Base-by-base conservation (phyloP, 2,329 filamentous ascomycete species). In the Cyclaneusma minus region DNA sequence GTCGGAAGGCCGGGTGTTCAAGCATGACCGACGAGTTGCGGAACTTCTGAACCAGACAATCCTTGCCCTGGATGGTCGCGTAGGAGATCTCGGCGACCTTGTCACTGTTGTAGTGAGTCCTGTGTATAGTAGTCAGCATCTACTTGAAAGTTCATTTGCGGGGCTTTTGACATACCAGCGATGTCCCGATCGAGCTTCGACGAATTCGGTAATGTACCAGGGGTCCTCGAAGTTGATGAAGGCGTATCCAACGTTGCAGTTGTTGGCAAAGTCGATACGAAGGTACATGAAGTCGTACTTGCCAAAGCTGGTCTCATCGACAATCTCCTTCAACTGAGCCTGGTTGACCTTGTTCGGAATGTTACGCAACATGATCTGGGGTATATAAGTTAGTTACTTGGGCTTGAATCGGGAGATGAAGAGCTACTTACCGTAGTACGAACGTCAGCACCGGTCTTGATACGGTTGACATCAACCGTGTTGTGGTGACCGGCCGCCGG, bases 11-110 rank as follows among this genome's bases (percentile, higher is more conserved):
- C 1, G 70, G 61, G 7, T 73, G 68, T 52, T 95, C 85, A 1
- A 87, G 61, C 83, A 95, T 94, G 16, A 98, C 84, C 0, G 83
- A 87, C 20, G 83, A 93, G 56, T 98, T 98, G 18, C 89, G 75
- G 45, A 98, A 98, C 47, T 95, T 94, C 49, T 91, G 80, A 5
- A 94, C 70, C 0, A 95, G 62, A 36, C 82, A 87, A 44, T 93
- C 84, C 35, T 78, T 77, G 23, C 89, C 89, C 56, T 98, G 89
- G 32, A 93, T 87, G 8, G 85, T 93, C n/a, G 89, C 89, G 50
- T 95, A 98, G 0, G 85, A 93, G 22, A 95, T 71, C 49, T 92
- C 82, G 1, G 82, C 81, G 25, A 82, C 63, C 51, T 93, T 94
- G 52, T 82, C 71, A 19, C 76, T 82, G 43, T 77, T 77, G 55